Evolutionary conservation across 2,329 filamentous ascomycete species (phyloP), one percentile per base, ranked within the genome.

Genomic region (Colletotrichum australisinense): DNA sequence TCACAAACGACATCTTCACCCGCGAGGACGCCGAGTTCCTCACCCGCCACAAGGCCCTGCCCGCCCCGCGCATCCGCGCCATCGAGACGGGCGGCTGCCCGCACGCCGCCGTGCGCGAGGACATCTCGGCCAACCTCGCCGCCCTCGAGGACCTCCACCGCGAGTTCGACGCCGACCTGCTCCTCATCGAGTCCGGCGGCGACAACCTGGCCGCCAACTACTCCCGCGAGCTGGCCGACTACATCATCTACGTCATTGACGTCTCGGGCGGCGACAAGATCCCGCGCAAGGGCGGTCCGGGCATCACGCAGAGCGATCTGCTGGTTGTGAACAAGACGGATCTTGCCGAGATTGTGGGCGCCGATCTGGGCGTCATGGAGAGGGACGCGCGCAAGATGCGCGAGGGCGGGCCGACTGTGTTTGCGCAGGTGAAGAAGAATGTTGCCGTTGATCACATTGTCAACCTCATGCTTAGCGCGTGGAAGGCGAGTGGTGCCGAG

Each of bases 1-100:
- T 99, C 26, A 99, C 97, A 63, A 98, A 98, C 88, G 96, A 98
- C 88, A 98, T 98, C 88, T 98, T 98, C 88, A 98, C 96, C 26
- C 93, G 93, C 76, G 97, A 99, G 86, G 97, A 99, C 87, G 95
- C 95, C 86, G 97, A 98, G 84, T 99, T 99, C 86, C 92, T 99
- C 30, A 97, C 95, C 72, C 92, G 92, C 70, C 89, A 98, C 88
- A 89, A 90, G 76, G 97, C 97, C 6, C 92, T 98, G 0, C 93
- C 95, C 0, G 89, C 95, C 5, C 83, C 89, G 32, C 94, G 96
- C 73, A 98, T 98, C 86, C 91, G 93, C 74, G 97, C 97, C 80
- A 98, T 99, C 83, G 97, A 99, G 85, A 99, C 97, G 2, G 97
- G 97, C 77, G 97, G 97, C 14, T 98, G 97, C 81, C 97, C 97